A percentile compares a stretch with the other conserved stretches of the same genome.
Conservation (phyloP, 2,329 filamentous ascomycete species). For the Pseudogymnoascus pannorum region DNA sequence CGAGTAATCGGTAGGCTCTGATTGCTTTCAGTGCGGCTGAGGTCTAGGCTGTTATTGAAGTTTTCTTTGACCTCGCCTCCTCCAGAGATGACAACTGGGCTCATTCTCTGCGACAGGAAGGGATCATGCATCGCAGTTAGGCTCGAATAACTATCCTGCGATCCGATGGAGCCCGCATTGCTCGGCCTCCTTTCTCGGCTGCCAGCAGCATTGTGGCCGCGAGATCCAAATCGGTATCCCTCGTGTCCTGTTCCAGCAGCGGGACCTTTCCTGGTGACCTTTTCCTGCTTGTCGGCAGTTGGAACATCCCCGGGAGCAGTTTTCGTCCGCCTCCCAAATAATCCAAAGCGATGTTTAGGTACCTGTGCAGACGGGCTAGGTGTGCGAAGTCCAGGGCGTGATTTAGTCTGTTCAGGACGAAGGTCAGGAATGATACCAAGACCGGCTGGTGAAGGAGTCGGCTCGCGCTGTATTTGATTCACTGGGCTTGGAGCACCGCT, state of each 20-base stretch:
- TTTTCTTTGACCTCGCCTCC: conserved; percentile 56
- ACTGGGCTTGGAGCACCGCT: conserved; percentile 29
- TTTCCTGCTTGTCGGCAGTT: conserved; percentile 49
- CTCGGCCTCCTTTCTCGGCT: conserved; percentile 31
- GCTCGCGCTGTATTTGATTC: conserved; percentile 25
- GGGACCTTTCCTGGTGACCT: conserved; percentile 63
- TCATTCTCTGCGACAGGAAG: conserved; percentile 55
- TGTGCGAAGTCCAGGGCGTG: conserved; percentile 31
- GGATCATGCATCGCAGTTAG: conserved; percentile 39
- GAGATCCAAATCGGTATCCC: conserved; percentile 45
- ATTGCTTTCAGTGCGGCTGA: conserved; percentile 43
- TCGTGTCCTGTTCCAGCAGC: conserved; percentile 92
- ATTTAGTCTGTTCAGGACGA: conserved; percentile 16
- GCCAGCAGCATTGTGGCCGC: conserved; percentile 54
- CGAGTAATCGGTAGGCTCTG: conserved; percentile 38
- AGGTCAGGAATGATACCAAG: conserved; percentile 27
- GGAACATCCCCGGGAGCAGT: conserved; percentile 42
- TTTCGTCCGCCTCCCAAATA: conserved; percentile 71
- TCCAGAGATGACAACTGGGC: conserved; percentile 57
- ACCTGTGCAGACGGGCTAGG: conserved; percentile 49
- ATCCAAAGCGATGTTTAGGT: conserved; percentile 61
- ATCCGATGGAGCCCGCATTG: conserved; percentile 35
- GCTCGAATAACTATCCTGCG: conserved; percentile 44
- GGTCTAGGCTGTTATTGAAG: conserved; percentile 44
- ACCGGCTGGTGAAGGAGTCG: conserved; percentile 21